Conservation (phyloP, 768 basidiomycete genomes). For the Pisolithus sp. region DNA sequence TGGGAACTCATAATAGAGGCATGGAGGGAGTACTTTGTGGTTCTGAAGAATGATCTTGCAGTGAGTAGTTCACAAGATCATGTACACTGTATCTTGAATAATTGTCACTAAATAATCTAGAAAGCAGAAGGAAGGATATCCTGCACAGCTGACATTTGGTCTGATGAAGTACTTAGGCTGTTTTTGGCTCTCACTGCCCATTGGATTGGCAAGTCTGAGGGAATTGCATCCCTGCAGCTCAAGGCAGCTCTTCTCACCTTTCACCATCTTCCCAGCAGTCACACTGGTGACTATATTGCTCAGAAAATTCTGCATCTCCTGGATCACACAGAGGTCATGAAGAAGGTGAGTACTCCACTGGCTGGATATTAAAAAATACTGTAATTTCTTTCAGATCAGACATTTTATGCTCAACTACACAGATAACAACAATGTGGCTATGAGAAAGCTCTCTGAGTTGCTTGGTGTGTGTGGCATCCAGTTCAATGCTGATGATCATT, state of each 20-base stretch:
- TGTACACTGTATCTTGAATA: no score
- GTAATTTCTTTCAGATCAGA: neutral
- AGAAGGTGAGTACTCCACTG: neutral
- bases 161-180: constrained; percentile 1
- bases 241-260: constrained; percentile 5
- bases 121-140: constrained; percentile 1
- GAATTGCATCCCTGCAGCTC: constrained; percentile 4
- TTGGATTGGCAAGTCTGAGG: constrained; percentile 3
- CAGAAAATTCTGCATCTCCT: neutral
- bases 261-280: constrained; percentile 10
- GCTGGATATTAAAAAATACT: neutral
- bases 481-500: constrained; percentile 6
- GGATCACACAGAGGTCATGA: neutral
- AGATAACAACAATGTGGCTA: constrained; percentile 9
- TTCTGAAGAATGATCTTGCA: constrained; percentile 18
- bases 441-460: constrained; percentile 1
- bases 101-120: neutral
- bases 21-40: constrained; percentile 17
- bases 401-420: constrained; percentile 12
- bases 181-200: constrained; percentile 13
- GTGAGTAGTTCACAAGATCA: constrained; percentile 4
- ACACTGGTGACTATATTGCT: constrained; percentile 9
- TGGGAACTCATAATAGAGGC: constrained; percentile 14
- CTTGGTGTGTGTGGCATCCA: neutral
- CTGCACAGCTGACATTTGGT: constrained; percentile 14